Evolutionary conservation across 1,284 basidiomycete genomes (phyloP), one percentile per base, ranked within the genome.

Genomic region (Pterula multifida): DNA sequence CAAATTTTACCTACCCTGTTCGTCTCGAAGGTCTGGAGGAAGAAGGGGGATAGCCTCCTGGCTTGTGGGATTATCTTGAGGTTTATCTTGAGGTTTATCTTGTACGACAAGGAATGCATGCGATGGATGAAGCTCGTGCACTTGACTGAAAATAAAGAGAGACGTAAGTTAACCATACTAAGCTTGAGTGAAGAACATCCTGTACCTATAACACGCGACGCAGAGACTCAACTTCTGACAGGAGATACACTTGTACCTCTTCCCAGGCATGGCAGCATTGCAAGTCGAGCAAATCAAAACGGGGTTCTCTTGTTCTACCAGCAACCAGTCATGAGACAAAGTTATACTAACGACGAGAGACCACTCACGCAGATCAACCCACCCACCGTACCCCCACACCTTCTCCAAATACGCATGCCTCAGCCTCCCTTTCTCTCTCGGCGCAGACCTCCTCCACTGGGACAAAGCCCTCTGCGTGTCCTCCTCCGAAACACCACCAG

Each of bases 71-170:
- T 67, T 63, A 26, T 71, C 67, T 45, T 22, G 17, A 28, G 60
- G 50, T 1, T 24, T 6, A 23, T 47, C 23, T 6, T 4, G 23
- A 17, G 67, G 70, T 57, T 69, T 74, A 57, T 89, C 85, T n/a
- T 81, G 82, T 1, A 92, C 73, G 2, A 78, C 73, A 9, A 93
- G 67, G 70, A 94, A 94, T 0, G 84, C 80, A 60, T 95, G 90
- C 0, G 78, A 76, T 3, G 91, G 91, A 60, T 95, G 91, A 19
- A 93, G 78, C 58, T 92, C 89, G 57, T 93, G 87, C 3, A 92
- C 89, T 68, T 82, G 80, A 57, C 83, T 80, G n/a, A n/a, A n/a
- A n/a, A n/a, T n/a, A n/a, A n/a, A n/a, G n/a, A n/a, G n/a, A n/a
- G n/a, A n/a, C n/a, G n/a, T n/a, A n/a, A n/a, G n/a, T n/a, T n/a